These are phyloP conservation scores for Infundibulicybe gibba DNA, from an alignment of 768 basidiomycete genomes.

Conservation along the genomic window DNA sequence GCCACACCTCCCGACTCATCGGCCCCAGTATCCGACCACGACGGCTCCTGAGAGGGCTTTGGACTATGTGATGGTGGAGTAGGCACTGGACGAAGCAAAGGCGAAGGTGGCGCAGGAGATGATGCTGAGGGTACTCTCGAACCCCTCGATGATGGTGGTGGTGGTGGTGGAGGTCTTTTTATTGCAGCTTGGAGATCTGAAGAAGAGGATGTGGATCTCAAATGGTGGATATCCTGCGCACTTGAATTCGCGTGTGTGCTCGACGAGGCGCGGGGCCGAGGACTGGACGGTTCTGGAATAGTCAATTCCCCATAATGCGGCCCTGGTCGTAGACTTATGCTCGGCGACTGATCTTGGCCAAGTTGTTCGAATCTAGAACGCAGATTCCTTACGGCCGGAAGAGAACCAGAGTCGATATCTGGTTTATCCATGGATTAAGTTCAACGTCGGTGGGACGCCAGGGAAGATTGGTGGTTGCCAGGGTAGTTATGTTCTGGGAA, in stretches of 20 bases:
- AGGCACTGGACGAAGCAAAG: constrained; percentile 50
- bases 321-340: constrained; percentile 9
- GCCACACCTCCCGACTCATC: constrained; percentile 8
- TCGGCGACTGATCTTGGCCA: constrained; percentile 33
- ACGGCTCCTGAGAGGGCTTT: too few species aligned
- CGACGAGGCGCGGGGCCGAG: constrained; percentile 36
- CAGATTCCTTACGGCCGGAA: constrained; percentile 65
- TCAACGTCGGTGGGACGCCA: too few species aligned
- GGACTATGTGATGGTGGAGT: constrained; percentile 18
- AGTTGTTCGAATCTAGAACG: constrained; percentile 71
- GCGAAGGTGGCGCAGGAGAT: constrained; percentile 41
- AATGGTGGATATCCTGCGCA: constrained; percentile 20
- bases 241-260: constrained; percentile 24
- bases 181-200: constrained; percentile 46
- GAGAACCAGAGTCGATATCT: constrained; percentile 50
- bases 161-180: constrained; percentile 58
- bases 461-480: too few species aligned
- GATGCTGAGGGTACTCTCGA: constrained; percentile 29
- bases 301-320: constrained; percentile 6
- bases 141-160: constrained; percentile 40
- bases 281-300: constrained; percentile 17
- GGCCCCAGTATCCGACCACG: too few species aligned
- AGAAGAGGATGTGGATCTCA: constrained; percentile 48
- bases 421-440: background rate
- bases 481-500: too few species aligned